Conservation (phyloP, 352 stramenopile genomes). For the Blastocystis sp. region DNA sequence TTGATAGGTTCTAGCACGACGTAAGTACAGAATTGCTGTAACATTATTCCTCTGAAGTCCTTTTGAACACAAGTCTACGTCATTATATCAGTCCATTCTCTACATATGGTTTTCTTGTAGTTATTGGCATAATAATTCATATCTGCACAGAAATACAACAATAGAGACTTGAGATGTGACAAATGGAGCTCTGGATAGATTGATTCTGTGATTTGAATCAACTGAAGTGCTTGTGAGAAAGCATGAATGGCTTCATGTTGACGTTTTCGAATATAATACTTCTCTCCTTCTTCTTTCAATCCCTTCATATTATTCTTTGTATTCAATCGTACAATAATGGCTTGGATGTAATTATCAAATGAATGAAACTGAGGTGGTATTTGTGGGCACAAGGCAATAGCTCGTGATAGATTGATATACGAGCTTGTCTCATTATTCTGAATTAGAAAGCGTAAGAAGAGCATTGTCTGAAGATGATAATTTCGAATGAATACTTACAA, state of each 20-base stretch:
- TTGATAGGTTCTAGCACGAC: not conserved
- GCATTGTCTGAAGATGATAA: constrained; percentile 16
- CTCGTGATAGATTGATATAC: not conserved
- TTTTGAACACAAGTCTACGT: not conserved
- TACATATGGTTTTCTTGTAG: not conserved
- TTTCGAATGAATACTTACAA: not conserved
- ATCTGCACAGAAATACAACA: constrained; percentile 37
- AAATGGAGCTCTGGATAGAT: not conserved
- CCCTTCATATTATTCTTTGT: not conserved
- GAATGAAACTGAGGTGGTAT: constrained; percentile 1
- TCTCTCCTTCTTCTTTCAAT: constrained; percentile 4
- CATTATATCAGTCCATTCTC: not conserved
- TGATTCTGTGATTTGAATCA: constrained; percentile 1
- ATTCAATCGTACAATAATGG: not conserved
- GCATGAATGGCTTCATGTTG: constrained; percentile 11
- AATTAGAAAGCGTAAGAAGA: constrained; percentile 29
- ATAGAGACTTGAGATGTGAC: not conserved
- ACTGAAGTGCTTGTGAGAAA: constrained; percentile 1
- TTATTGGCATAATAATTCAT: constrained; percentile 40
- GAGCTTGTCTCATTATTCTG: constrained; percentile 43
- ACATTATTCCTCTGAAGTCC: not conserved
- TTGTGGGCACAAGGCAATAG: not conserved
- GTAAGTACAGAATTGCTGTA: not conserved
- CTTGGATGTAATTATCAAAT: not conserved
- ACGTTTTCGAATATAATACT: constrained; percentile 1